These are phyloP conservation scores for Gossypium aridum DNA, from an alignment of 441 rosid species.

Conservation along the genomic window DNA sequence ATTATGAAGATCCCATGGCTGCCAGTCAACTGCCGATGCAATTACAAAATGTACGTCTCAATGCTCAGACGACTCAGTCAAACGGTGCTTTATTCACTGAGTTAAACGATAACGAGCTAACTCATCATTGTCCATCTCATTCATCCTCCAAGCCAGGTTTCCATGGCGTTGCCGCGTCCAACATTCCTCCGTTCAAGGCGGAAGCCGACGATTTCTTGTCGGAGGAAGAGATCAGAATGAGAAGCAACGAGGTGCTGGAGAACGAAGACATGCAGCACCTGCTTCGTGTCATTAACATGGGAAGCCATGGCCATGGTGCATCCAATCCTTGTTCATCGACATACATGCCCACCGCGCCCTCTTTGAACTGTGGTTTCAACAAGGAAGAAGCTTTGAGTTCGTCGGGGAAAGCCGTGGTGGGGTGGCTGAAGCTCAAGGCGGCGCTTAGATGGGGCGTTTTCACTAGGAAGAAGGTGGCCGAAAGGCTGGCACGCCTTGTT, in stretches of 20 bases:
- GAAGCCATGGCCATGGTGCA: conserved; percentile 39
- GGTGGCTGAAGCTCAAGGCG: conserved; percentile 97
- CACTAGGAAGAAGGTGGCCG: conserved; percentile 79
- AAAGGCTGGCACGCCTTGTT: conserved; percentile 78
- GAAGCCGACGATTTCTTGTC: conserved; percentile 43
- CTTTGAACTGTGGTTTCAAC: conserved; percentile 34
- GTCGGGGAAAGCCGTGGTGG: conserved; percentile 83
- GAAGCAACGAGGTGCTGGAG: conserved; percentile 87
- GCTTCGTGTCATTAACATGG: conserved; percentile 67
- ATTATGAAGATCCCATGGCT: conserved; percentile 40
- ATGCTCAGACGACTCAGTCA: conserved; percentile 33
- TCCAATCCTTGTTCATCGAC: conserved; percentile 40
- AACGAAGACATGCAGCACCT: conserved; percentile 89
- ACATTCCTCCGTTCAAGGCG: conserved; percentile 34
- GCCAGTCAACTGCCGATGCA: conserved; percentile 35
- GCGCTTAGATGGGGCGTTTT: conserved; percentile 95
- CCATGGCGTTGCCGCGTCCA: conserved; percentile 35
- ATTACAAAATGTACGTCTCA: conserved; percentile 41
- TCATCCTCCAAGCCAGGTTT: conserved; percentile 34
- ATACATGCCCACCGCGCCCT: conserved; percentile 32
- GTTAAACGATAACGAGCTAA: conserved; percentile 17
- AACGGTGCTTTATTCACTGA: conserved; percentile 33
- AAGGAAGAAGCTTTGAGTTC: conserved; percentile 55
- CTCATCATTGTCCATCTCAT: conserved; percentile 34
- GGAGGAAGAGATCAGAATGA: conserved; percentile 77